These are phyloP conservation scores for Ormosia semicastrata DNA, from an alignment of 306 rosid species.

Conservation along the genomic window DNA sequence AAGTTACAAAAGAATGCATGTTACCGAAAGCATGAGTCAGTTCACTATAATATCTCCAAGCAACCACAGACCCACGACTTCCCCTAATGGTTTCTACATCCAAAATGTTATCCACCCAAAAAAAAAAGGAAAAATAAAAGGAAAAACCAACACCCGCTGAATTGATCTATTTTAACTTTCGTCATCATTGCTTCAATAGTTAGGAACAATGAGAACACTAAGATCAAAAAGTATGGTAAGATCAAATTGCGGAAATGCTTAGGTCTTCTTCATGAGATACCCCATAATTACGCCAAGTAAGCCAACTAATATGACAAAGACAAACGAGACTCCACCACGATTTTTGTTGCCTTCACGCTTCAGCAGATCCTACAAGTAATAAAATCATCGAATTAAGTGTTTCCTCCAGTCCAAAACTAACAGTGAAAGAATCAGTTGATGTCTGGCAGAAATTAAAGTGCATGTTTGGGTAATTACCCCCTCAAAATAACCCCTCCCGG, in stretches of 20 bases:
- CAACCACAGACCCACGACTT: slow-evolving; percentile 44
- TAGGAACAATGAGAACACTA: slow-evolving; percentile 35
- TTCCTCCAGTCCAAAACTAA: slow-evolving; percentile 4
- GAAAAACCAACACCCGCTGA: slow-evolving; percentile 37
- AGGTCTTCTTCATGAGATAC: slow-evolving; percentile 67
- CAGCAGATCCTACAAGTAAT: slow-evolving; percentile 71
- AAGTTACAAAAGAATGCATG: slow-evolving; percentile 75
- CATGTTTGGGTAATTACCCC: neutral
- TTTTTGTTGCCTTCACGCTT: slow-evolving; percentile 63
- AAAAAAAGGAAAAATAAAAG: slow-evolving; percentile 23
- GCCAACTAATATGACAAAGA: slow-evolving; percentile 60
- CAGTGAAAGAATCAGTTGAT: slow-evolving; percentile 10
- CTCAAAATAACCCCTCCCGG: neutral
- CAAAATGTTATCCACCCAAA: slow-evolving; percentile 47
- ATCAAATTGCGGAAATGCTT: slow-evolving; percentile 24
- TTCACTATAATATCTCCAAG: slow-evolving; percentile 39
- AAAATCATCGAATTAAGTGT: slow-evolving; percentile 7
- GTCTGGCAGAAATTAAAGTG: neutral
- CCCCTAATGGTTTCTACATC: slow-evolving; percentile 47
- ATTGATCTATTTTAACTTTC: slow-evolving; percentile 45
- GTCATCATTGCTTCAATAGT: slow-evolving; percentile 47
- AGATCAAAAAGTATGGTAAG: slow-evolving; percentile 27
- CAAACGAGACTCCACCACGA: slow-evolving; percentile 62
- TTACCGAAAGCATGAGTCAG: slow-evolving; percentile 46
- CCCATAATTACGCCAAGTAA: slow-evolving; percentile 75